These are phyloP conservation scores for Drechslerella dactyloides DNA, from an alignment of 2,329 filamentous ascomycete species.

Conservation along the genomic window DNA sequence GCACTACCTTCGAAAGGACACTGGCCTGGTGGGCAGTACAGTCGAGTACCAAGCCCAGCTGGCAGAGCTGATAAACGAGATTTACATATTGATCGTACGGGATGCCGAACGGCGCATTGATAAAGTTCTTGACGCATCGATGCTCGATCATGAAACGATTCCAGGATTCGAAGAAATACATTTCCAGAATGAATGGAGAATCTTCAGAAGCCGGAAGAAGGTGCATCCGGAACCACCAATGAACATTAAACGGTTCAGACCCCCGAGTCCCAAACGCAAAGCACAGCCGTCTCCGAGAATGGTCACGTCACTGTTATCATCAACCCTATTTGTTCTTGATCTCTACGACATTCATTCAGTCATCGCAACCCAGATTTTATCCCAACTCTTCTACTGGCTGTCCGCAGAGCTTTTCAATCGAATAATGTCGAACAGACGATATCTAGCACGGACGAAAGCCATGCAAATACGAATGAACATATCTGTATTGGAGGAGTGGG, in stretches of 20 bases:
- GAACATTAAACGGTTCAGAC: slow-evolving; percentile 81
- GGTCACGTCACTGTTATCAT: slow-evolving; percentile 92
- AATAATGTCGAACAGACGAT: slow-evolving; percentile 94
- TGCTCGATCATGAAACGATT: slow-evolving; percentile 98
- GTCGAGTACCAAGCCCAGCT: slow-evolving; percentile 90
- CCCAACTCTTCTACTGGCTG: slow-evolving; percentile 94
- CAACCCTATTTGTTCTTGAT: slow-evolving; percentile 94
- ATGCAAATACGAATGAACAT: slow-evolving; percentile 99
- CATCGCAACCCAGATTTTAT: slow-evolving; percentile 87
- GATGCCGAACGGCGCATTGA: slow-evolving; percentile 95
- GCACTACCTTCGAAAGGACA: slow-evolving; percentile 95
- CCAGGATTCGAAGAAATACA: slow-evolving; percentile 95
- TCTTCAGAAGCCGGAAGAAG: slow-evolving; percentile 89
- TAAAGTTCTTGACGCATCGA: slow-evolving; percentile 88
- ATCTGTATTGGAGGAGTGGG: slow-evolving; percentile 94
- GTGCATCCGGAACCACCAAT: slow-evolving; percentile 81
- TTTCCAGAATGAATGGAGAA: slow-evolving; percentile 98
- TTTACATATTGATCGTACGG: slow-evolving; percentile 95
- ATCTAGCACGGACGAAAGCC: slow-evolving; percentile 92
- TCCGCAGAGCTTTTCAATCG: slow-evolving; percentile 96
- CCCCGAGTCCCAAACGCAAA: slow-evolving; percentile 88
- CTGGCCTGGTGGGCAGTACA: slow-evolving; percentile 78
- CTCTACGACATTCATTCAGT: slow-evolving; percentile 99
- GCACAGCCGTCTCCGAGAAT: slow-evolving; percentile 92
- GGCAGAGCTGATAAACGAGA: slow-evolving; percentile 94